Conservation (phyloP, 495 filamentous ascomycete genomes). For the Diplogelasinospora grovesii region DNA sequence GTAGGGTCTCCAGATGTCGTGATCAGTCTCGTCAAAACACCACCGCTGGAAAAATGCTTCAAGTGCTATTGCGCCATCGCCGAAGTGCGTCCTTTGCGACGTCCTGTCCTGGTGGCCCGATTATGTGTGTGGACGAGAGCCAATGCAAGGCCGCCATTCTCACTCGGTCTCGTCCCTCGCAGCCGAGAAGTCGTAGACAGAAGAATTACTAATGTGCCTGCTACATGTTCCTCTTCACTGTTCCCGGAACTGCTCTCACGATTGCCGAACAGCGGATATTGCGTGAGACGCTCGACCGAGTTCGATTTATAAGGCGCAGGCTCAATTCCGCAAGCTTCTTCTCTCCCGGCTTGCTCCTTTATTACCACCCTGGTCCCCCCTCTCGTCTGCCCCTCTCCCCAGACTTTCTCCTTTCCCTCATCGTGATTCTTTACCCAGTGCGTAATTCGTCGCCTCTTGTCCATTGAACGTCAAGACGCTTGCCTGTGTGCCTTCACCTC, state of each 20-base stretch:
- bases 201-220: slow-evolving; percentile 21
- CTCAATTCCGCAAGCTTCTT: slow-evolving; percentile 11
- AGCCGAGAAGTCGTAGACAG: slow-evolving; percentile 7
- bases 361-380: slow-evolving; percentile 17
- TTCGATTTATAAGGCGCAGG: slow-evolving; percentile 2
- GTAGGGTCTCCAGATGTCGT: slow-evolving; percentile 25
- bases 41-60: slow-evolving; percentile 22
- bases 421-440: not conserved
- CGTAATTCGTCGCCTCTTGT: no score
- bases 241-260: slow-evolving; percentile 1
- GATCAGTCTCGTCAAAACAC: slow-evolving; percentile 29
- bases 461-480: no score
- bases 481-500: not conserved
- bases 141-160: slow-evolving; percentile 9
- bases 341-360: slow-evolving; percentile 10
- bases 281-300: slow-evolving; percentile 9
- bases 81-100: slow-evolving; percentile 12
- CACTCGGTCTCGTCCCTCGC: slow-evolving; percentile 1
- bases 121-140: slow-evolving; percentile 5
- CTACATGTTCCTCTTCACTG: slow-evolving; percentile 1
- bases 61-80: slow-evolving; percentile 14
- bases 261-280: slow-evolving; percentile 10
- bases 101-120: slow-evolving; percentile 9
- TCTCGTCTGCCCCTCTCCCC: not conserved
- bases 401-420: not conserved